These are phyloP conservation scores for Fusarium pseudonygamai DNA, from an alignment of 2,329 filamentous ascomycete species.

Conservation along the genomic window DNA sequence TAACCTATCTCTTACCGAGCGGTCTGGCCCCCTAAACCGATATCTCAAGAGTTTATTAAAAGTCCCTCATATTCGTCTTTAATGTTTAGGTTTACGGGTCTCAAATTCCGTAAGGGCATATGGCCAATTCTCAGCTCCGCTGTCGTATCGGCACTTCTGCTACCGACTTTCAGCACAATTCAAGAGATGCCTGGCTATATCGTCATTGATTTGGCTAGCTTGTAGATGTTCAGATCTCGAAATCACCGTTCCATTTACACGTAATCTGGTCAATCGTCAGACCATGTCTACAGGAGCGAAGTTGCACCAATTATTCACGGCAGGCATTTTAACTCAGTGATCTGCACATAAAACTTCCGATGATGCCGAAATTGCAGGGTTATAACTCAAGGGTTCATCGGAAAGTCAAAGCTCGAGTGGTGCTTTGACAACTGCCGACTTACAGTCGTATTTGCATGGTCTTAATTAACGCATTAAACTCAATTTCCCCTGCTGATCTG, in stretches of 20 bases:
- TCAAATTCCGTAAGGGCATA: no score
- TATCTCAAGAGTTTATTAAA: neutral
- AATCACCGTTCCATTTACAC: rapidly evolving
- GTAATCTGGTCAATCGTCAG: neutral
- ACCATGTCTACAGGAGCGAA: neutral
- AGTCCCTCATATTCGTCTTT: no score
- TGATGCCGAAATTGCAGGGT: neutral
- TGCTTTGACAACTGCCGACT: neutral
- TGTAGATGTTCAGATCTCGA: neutral
- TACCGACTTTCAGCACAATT: no score
- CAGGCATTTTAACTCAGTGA: neutral
- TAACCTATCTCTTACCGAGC: neutral
- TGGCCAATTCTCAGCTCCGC: no score
- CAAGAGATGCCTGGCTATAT: neutral
- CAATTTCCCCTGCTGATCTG: neutral
- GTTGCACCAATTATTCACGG: neutral
- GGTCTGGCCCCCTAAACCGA: rapidly evolving
- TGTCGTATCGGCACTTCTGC: no score
- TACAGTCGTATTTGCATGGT: neutral
- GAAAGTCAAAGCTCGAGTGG: neutral
- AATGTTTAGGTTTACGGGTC: no score
- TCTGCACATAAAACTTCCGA: neutral
- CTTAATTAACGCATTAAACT: neutral
- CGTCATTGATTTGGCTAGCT: rapidly evolving
- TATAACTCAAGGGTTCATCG: neutral